Percentiles rank a stretch among this genome's conserved stretches.
Evolutionary conservation across 1,284 basidiomycete genomes (phyloP).

Genomic region (Boletellus sp.): DNA sequence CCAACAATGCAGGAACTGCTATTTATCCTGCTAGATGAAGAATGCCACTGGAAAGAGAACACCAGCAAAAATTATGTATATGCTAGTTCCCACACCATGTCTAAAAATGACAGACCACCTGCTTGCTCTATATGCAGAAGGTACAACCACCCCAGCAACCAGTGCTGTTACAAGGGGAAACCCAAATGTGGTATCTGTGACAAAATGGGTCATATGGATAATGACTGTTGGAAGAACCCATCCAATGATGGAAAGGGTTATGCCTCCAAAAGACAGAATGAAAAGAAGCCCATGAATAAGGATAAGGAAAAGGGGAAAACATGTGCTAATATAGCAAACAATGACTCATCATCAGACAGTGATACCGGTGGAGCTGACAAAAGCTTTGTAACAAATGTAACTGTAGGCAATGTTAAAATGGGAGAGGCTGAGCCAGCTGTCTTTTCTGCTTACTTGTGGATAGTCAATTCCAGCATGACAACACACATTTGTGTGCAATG

Average conservation of each 20-base stretch:
- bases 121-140: not conserved
- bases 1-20: no score
- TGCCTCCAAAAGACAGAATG: no score
- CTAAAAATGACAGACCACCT: not conserved
- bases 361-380: no score
- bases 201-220: not conserved
- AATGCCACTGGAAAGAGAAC: not conserved
- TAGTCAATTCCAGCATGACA: not conserved
- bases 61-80: not conserved
- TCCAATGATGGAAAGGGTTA: not conserved
- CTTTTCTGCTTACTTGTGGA: slow-evolving; percentile 7
- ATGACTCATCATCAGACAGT: no score
- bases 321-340: no score
- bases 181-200: not conserved
- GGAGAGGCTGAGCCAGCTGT: no score
- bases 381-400: no score
- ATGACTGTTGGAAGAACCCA: slow-evolving; percentile 1
- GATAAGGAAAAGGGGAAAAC: no score
- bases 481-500: not conserved
- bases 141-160: not conserved
- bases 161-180: not conserved
- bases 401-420: no score
- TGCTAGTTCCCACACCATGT: not conserved
- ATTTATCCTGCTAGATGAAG: no score
- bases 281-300: no score